These are phyloP conservation scores for Penicillium crystallinum DNA, from an alignment of 495 filamentous ascomycete species.

Conservation along the genomic window DNA sequence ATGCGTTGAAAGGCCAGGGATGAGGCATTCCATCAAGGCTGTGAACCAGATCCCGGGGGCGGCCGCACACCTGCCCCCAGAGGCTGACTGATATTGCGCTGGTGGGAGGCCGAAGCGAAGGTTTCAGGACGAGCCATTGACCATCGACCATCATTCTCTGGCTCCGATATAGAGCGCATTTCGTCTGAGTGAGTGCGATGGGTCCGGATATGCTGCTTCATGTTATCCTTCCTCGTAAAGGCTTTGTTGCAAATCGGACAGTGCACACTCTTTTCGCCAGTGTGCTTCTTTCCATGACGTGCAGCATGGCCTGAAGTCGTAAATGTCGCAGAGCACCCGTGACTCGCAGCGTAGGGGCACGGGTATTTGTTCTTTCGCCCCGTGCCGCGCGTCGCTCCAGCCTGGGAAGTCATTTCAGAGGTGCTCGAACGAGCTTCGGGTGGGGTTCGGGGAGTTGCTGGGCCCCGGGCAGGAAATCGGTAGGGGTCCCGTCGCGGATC, in stretches of 20 bases:
- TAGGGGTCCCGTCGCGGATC: slow-evolving; percentile 16
- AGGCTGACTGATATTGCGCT: slow-evolving; percentile 24
- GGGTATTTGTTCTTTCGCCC: slow-evolving; percentile 51
- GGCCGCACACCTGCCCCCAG: slow-evolving; percentile 13
- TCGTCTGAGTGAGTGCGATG: slow-evolving; percentile 51
- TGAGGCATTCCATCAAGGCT: not conserved
- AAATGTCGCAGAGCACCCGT: slow-evolving; percentile 75
- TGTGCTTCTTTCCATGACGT: slow-evolving; percentile 95
- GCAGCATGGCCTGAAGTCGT: slow-evolving; percentile 95
- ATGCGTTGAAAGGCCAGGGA: not conserved
- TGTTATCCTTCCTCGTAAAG: slow-evolving; percentile 95
- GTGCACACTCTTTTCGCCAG: slow-evolving; percentile 85
- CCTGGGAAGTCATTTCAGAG: slow-evolving; percentile 23
- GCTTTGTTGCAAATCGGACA: slow-evolving; percentile 90
- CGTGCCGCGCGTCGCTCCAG: slow-evolving; percentile 10
- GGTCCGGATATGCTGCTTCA: slow-evolving; percentile 95
- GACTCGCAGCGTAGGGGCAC: slow-evolving; percentile 54
- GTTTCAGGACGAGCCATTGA: slow-evolving; percentile 7
- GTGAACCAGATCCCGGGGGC: not conserved
- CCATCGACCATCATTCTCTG: slow-evolving; percentile 24
- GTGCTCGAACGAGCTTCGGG: slow-evolving; percentile 25
- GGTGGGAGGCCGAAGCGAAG: slow-evolving; percentile 16
- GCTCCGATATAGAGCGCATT: slow-evolving; percentile 26
- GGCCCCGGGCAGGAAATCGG: slow-evolving; percentile 15
- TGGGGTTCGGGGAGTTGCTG: slow-evolving; percentile 19